These are phyloP conservation scores for Sphagnum tenellum DNA, from an alignment of 225 moss, liverwort and hornwort species.

Conservation along the genomic window DNA sequence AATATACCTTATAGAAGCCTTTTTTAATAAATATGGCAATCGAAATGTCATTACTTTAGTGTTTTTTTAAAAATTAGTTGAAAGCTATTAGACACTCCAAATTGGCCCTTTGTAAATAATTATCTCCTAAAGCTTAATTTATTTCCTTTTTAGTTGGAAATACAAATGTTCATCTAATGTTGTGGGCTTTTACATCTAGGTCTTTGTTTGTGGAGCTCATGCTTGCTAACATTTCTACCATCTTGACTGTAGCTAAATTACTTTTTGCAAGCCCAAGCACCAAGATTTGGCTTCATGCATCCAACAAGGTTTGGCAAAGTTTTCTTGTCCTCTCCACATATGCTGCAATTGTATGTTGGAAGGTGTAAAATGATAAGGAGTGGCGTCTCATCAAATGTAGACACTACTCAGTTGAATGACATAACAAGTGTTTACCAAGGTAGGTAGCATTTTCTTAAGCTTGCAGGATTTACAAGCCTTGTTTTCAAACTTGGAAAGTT, in stretches of 20 bases:
- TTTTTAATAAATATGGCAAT: too few relatives aligned
- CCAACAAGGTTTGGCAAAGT: conserved; percentile 7
- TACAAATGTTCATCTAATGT: too few relatives aligned
- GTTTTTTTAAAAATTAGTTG: too few relatives aligned
- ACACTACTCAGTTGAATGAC: conserved; percentile 45
- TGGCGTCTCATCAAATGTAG: conserved; percentile 35
- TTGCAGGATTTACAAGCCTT: too few relatives aligned
- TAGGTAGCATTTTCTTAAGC: conserved; percentile 1
- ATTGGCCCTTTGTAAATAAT: too few relatives aligned
- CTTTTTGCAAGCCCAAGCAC: conserved; percentile 19
- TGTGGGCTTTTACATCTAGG: conserved; percentile 9
- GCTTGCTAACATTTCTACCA: conserved; percentile 42
- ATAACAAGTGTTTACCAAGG: conserved; percentile 39
- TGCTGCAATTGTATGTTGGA: conserved; percentile 26
- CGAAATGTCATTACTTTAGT: too few relatives aligned
- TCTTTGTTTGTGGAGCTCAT: conserved; percentile 29
- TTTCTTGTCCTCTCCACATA: conserved; percentile 35
- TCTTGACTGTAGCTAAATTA: conserved; percentile 25
- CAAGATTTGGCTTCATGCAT: conserved; percentile 14
- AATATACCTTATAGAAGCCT: too few relatives aligned
- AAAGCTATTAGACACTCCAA: too few relatives aligned
- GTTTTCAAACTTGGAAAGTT: too few relatives aligned
- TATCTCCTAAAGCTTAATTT: too few relatives aligned
- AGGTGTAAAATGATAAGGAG: conserved; percentile 18
- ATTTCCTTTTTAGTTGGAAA: not conserved